Conservation (phyloP, 2,329 filamentous ascomycete genomes). For the Fusarium pseudograminearum region DNA sequence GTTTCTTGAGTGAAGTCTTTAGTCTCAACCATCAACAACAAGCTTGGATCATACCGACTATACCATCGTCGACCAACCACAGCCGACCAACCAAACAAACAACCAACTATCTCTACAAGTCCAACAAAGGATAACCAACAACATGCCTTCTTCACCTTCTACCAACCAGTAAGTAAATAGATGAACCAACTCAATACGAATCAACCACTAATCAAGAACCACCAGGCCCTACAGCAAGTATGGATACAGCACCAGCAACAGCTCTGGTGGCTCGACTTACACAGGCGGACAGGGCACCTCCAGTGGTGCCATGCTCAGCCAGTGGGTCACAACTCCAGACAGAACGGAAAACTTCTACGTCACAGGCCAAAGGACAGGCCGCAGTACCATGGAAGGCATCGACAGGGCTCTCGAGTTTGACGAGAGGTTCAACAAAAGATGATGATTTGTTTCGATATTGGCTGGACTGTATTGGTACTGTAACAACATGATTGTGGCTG, state of each 20-base stretch:
- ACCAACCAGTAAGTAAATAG: conserved; percentile 23
- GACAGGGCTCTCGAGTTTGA: conserved; percentile 32
- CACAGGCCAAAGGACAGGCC: conserved; percentile 30
- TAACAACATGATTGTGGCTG: conserved; percentile 11
- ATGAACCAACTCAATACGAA: neutral
- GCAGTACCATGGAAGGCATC: conserved; percentile 16
- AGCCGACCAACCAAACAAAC: conserved; percentile 11
- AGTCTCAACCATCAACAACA: neutral
- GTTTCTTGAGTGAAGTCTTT: neutral
- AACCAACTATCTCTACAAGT: neutral
- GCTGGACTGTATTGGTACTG: neutral
- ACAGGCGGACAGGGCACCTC: conserved; percentile 29
- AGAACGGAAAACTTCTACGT: conserved; percentile 26
- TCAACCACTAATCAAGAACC: conserved; percentile 3
- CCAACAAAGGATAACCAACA: conserved; percentile 7
- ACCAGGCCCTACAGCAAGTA: conserved; percentile 16
- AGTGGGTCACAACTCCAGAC: conserved; percentile 28
- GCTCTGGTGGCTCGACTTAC: conserved; percentile 28
- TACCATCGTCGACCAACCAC: neutral
- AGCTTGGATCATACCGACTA: conserved; percentile 2
- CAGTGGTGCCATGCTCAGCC: conserved; percentile 8
- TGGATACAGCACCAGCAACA: neutral
- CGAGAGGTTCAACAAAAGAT: neutral
- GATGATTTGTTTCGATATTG: neutral
- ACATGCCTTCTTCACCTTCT: conserved; percentile 31